Base-by-base conservation (phyloP, 73 alveolate species). In the Tetrahymena elliotti region DNA sequence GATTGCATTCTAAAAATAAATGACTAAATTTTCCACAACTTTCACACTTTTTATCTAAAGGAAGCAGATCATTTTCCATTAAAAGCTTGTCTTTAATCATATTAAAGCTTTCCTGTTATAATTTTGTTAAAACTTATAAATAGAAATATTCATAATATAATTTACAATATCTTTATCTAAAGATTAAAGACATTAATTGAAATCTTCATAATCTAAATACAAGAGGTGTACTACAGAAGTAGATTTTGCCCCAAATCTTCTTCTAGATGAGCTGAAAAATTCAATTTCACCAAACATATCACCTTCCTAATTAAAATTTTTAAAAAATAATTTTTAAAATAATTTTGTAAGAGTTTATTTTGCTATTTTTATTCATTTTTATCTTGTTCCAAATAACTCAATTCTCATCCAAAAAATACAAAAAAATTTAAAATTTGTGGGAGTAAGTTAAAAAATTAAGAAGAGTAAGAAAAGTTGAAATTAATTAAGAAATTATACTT, bases 261-360 rank as follows among this genome's bases (percentile, higher is more conserved):
- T 97, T 12, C 98, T 96, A 68, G 96, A 97, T 41, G 96, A 97
- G 18, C 98, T 93, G 93, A 97, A 98, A 93, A 98, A 98, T 36
- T 98, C 99, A 15, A 98, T 96, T 83, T 98, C 99, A 36, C 99
- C 99, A 95, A 98, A 98, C 52, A 96, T 97, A 11, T 96, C 97
- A 53, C 97, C 98, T 95, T 96, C 84, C 84, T 95, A 94, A 12
- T 10, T n/a, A n/a, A n/a, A n/a, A n/a, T 6, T 54, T 54, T 54
- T n/a, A 13, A 13, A 1, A 54, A 4, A 13, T 18, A 52, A 97
- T 94, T 27, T 95, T 97, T 33, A 93, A 94, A 15, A 97, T 94
- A n/a, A n/a, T n/a, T n/a, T n/a, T n/a, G n/a, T n/a, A n/a, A n/a
- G n/a, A n/a, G n/a, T n/a, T n/a, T n/a, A n/a, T n/a, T n/a, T n/a